phyloP scores from a whole-genome alignment of 1,139 yeast species.

The Candida sp. region DNA sequence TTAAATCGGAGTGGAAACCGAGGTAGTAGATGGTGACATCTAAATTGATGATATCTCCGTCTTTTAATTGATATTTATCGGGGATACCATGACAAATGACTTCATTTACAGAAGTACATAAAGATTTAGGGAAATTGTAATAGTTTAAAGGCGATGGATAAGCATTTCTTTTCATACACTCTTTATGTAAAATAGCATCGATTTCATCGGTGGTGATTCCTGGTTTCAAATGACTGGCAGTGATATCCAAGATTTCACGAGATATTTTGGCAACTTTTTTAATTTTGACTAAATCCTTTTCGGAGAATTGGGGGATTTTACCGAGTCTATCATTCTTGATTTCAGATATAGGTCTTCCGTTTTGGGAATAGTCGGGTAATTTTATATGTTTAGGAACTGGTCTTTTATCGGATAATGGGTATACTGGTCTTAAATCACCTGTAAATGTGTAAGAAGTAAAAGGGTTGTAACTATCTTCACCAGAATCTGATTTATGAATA shows the following conservation, averaged over 20 bases:
- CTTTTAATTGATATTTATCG: slow-evolving; percentile 78
- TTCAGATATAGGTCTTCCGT: slow-evolving; percentile 81
- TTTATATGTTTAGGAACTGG: slow-evolving; percentile 67
- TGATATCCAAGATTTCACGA: slow-evolving; percentile 83
- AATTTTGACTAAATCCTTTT: slow-evolving; percentile 69
- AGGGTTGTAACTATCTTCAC: slow-evolving; percentile 66
- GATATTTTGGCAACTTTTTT: slow-evolving; percentile 73
- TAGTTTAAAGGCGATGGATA: slow-evolving; percentile 97
- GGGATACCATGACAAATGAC: slow-evolving; percentile 98
- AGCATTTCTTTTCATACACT: slow-evolving; percentile 83
- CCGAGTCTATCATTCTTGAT: slow-evolving; percentile 68
- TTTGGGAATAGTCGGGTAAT: slow-evolving; percentile 79
- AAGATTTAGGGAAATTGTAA: slow-evolving; percentile 89
- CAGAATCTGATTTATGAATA: slow-evolving; percentile 44
- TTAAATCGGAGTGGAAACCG: slow-evolving; percentile 93
- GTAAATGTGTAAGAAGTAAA: slow-evolving; percentile 75
- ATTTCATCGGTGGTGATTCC: slow-evolving; percentile 95
- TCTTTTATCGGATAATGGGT: slow-evolving; percentile 77
- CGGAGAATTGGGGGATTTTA: slow-evolving; percentile 58
- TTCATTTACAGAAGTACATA: slow-evolving; percentile 94
- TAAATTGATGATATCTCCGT: slow-evolving; percentile 92
- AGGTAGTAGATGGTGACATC: slow-evolving; percentile 84
- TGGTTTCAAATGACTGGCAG: slow-evolving; percentile 79
- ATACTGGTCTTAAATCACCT: slow-evolving; percentile 73
- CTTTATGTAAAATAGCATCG: slow-evolving; percentile 83